Evolutionary conservation across 768 basidiomycete species (phyloP).

Genomic region (Lentinula raphanica): DNA sequence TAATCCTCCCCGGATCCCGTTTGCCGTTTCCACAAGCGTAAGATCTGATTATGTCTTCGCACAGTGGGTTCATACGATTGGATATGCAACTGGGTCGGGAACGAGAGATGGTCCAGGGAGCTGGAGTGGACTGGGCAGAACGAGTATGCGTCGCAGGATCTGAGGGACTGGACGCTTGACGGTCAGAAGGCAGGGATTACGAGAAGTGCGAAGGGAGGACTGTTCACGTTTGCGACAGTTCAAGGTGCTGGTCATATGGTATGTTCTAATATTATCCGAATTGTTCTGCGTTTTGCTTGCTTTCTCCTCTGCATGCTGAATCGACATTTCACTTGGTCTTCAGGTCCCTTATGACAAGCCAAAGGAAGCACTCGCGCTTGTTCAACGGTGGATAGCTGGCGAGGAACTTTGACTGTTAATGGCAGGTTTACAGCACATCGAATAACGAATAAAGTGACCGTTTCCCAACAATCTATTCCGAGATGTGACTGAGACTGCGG

Average conservation of each 20-base stretch:
- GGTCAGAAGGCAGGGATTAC: conserved; percentile 51
- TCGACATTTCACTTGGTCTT: neutral
- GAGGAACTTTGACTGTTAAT: conserved; percentile 4
- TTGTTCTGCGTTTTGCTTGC: neutral
- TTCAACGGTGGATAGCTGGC: conserved; percentile 35
- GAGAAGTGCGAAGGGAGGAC: conserved; percentile 39
- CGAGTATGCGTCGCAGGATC: conserved; percentile 36
- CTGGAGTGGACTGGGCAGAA: conserved; percentile 57
- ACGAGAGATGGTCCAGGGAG: conserved; percentile 53
- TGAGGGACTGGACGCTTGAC: conserved; percentile 53
- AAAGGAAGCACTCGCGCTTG: conserved; percentile 35
- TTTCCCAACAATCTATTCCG: too few species aligned
- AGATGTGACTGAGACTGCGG: too few species aligned
- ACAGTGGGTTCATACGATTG: conserved; percentile 45
- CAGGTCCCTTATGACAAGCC: conserved; percentile 56
- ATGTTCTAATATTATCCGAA: conserved; percentile 9
- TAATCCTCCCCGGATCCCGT: neutral
- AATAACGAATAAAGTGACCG: too few species aligned
- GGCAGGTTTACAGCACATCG: neutral
- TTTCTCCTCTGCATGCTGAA: neutral
- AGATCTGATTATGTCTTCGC: conserved; percentile 49
- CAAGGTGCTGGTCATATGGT: conserved; percentile 67
- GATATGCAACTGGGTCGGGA: conserved; percentile 61
- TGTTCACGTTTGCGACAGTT: conserved; percentile 53
- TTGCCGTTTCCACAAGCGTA: conserved; percentile 12